Evolutionary conservation across 2,329 filamentous ascomycete species (phyloP), one percentile per base, ranked within the genome.

Genomic region (Monilinia polystroma): DNA sequence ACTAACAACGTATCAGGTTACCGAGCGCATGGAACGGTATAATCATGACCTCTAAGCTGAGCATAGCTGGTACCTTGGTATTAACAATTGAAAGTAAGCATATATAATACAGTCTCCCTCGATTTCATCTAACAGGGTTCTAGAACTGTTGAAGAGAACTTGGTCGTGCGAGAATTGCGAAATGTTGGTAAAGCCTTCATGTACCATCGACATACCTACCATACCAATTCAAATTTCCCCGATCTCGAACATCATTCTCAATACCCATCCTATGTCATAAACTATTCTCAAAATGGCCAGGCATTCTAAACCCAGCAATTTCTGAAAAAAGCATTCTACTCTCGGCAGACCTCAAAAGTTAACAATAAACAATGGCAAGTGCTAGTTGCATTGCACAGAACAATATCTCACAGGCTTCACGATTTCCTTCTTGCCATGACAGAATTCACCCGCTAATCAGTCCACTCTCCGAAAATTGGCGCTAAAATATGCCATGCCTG

Each of bases 401-500:
- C 18, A 0, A 20, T 4, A 49, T 35, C 32, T 16, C 23, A 29
- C 20, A 26, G 32, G 32, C 12, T 49, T 6, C 43, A 49, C 0
- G 29, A 35, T 16, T 49, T 35, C 12, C 12, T 59, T 49, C 18
- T 23, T 23, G 16, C 7, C n/a, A n/a, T 7, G 14, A 11, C 3
- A 29, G 4, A 3, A 49, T 18, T 12, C 6, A 59, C 10, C 18
- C 16, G 43, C 6, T 12, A 49, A 2, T 32, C 11, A 12, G 4
- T 2, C 32, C 32, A 35, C 14, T 23, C 14, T 35, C 14, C 11
- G 7, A 7, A n/a, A 6, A 32, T 77, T 97, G 0, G 89, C 93
- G 0, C 83, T 84, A 0, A 94, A 95, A 68, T 96, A 97, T 72
- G 87, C 87, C 0, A 97, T 98, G 91, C 93, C 93, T 0, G 92